phyloP scores from a whole-genome alignment of 164 flowering plant genomes.

The Stephania japonica region DNA sequence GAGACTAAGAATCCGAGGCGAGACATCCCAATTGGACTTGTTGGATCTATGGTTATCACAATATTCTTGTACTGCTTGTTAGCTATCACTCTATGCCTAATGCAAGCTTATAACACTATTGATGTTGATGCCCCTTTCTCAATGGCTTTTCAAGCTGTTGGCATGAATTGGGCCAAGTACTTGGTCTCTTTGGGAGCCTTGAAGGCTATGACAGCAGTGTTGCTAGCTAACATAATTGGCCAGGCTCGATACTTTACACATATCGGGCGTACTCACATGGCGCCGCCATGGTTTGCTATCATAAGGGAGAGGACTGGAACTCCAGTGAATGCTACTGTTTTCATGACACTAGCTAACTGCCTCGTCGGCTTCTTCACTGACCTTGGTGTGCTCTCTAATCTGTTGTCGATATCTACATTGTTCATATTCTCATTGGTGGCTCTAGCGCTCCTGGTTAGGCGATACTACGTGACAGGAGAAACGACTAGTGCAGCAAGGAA shows the following conservation, averaged over 20 bases:
- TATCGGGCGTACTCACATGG: constrained; percentile 58
- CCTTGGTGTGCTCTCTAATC: constrained; percentile 40
- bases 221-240: constrained; percentile 42
- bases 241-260: constrained; percentile 65
- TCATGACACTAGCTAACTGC: constrained; percentile 38
- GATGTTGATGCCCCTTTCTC: constrained; percentile 46
- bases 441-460: constrained; percentile 43
- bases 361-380: constrained; percentile 48
- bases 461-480: constrained; percentile 40
- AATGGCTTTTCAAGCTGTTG: constrained; percentile 39
- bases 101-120: constrained; percentile 35
- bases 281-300: constrained; percentile 42
- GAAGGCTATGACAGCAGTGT: constrained; percentile 50
- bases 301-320: constrained; percentile 44
- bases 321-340: constrained; percentile 51
- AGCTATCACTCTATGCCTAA: constrained; percentile 42
- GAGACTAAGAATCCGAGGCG: constrained; percentile 58
- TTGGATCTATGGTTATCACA: constrained; percentile 53
- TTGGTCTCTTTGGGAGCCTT: constrained; percentile 45
- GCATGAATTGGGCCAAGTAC: constrained; percentile 57
- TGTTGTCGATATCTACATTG: constrained; percentile 53
- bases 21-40: constrained; percentile 64
- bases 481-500: constrained; percentile 28
- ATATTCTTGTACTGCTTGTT: constrained; percentile 37
- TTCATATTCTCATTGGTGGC: constrained; percentile 56